These are phyloP conservation scores for Phytopythium sindhum DNA, from an alignment of 352 stramenopile species.

Conservation along the genomic window DNA sequence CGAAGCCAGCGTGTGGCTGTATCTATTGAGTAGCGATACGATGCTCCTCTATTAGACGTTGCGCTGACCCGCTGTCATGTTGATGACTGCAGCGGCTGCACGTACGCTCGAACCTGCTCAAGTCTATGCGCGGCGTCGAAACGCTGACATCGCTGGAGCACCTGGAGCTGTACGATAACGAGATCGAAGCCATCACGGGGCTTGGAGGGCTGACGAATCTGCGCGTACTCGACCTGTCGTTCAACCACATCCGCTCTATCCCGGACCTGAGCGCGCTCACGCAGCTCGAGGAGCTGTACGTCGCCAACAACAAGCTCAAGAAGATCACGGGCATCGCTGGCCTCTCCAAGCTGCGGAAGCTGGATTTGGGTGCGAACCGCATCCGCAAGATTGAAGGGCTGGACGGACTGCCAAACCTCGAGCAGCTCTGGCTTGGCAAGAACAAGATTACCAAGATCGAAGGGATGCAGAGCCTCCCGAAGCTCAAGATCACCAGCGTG, in stretches of 20 bases:
- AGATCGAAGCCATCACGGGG: constrained; percentile 86
- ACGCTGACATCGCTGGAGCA: constrained; percentile 76
- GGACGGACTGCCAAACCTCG: constrained; percentile 81
- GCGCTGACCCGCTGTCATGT: not conserved
- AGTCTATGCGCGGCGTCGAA: constrained; percentile 74
- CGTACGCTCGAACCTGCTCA: constrained; percentile 78
- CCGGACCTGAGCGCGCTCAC: constrained; percentile 73
- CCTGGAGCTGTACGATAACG: constrained; percentile 98
- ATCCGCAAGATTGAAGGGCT: constrained; percentile 92
- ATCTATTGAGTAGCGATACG: too few relatives aligned
- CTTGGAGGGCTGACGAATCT: constrained; percentile 62
- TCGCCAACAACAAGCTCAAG: constrained; percentile 99
- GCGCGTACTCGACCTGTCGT: constrained; percentile 94
- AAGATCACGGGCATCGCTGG: constrained; percentile 89
- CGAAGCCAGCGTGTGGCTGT: not conserved
- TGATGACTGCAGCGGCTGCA: constrained; percentile 37
- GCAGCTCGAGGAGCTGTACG: constrained; percentile 89
- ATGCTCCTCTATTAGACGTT: not conserved
- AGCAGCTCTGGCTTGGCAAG: constrained; percentile 97
- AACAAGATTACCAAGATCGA: constrained; percentile 97
- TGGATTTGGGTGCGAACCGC: constrained; percentile 97
- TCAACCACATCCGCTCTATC: constrained; percentile 95
- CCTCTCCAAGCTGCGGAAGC: constrained; percentile 88
- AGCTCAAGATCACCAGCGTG: constrained; percentile 86
- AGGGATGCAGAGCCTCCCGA: constrained; percentile 80